These are phyloP conservation scores for Xenosphaeropsis pyriputrescens DNA, from an alignment of 2,329 filamentous ascomycete species.

Conservation along the genomic window DNA sequence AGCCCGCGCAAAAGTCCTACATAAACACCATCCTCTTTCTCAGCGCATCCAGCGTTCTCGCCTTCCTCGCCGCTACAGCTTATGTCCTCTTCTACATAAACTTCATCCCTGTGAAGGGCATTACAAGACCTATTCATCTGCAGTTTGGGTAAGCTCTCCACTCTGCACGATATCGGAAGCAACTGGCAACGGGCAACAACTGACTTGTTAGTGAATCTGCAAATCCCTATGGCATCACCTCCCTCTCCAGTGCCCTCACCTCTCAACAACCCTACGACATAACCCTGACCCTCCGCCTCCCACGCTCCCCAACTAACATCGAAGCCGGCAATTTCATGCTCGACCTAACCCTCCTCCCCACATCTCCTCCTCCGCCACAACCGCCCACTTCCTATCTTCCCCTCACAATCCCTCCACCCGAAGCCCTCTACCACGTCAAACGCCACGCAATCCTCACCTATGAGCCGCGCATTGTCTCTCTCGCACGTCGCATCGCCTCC, in stretches of 20 bases:
- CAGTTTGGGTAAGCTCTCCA: constrained; percentile 39
- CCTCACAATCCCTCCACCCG: background rate
- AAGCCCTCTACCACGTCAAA: constrained; percentile 45
- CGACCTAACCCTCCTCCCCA: constrained; percentile 49
- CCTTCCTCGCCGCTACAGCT: constrained; percentile 40
- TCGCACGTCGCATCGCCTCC: constrained; percentile 42
- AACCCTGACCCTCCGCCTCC: constrained; percentile 57
- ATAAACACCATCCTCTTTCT: constrained; percentile 30
- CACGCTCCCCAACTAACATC: constrained; percentile 62
- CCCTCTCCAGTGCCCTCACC: constrained; percentile 34
- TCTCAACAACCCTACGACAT: constrained; percentile 76
- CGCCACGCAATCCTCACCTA: constrained; percentile 72
- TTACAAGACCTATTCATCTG: constrained; percentile 46
- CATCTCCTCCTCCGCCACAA: constrained; percentile 5
- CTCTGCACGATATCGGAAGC: background rate
- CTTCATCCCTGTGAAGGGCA: constrained; percentile 51
- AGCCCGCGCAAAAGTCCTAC: constrained; percentile 47
- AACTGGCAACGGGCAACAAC: too few species aligned
- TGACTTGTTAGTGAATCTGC: background rate
- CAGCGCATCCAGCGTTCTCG: constrained; percentile 33
- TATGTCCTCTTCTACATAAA: constrained; percentile 55
- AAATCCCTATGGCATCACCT: constrained; percentile 16
- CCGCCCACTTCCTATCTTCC: background rate
- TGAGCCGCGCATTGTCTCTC: constrained; percentile 50
- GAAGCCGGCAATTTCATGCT: constrained; percentile 91